phyloP scores from a whole-genome alignment of 805 yeast genomes.

The Kodamaea nitidulidarum region DNA sequence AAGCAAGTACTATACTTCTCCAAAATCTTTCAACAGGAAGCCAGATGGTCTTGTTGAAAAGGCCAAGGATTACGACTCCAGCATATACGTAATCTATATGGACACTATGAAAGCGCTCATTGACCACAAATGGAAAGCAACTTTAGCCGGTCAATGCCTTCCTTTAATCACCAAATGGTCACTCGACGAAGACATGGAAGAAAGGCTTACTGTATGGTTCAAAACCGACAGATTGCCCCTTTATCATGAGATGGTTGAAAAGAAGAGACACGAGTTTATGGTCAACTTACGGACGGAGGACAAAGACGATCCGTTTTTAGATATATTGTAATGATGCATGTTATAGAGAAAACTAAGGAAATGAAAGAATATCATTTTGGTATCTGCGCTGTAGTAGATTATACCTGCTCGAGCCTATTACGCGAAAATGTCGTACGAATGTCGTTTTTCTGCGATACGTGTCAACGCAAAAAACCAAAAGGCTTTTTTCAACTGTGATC shows the following conservation, averaged over 20 bases:
- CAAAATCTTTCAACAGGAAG: conserved; percentile 18
- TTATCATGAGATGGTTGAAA: conserved; percentile 21
- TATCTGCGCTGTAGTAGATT: too few relatives aligned
- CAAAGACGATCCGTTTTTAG: conserved; percentile 31
- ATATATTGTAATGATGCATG: conserved; percentile 19
- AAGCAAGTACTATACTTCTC: conserved; percentile 12
- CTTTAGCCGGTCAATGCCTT: conserved; percentile 24
- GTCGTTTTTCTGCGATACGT: not conserved
- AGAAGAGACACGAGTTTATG: conserved; percentile 22
- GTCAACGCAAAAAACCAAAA: not conserved
- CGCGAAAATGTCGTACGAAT: not conserved
- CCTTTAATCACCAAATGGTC: conserved; percentile 38
- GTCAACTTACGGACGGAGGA: conserved; percentile 20
- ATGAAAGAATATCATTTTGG: too few relatives aligned
- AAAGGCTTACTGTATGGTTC: conserved; percentile 21
- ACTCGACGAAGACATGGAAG: conserved; percentile 26
- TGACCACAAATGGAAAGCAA: conserved; percentile 24
- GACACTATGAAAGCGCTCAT: conserved; percentile 25
- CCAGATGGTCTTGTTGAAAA: conserved; percentile 5
- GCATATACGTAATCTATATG: conserved; percentile 15
- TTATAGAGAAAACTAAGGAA: not conserved
- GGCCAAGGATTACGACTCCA: conserved; percentile 6
- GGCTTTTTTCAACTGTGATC: not conserved
- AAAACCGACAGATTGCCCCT: conserved; percentile 15
- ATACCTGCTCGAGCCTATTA: not conserved